Evolutionary conservation across 2,329 filamentous ascomycete species (phyloP).

Genomic region (Trichoderma koningiopsis): DNA sequence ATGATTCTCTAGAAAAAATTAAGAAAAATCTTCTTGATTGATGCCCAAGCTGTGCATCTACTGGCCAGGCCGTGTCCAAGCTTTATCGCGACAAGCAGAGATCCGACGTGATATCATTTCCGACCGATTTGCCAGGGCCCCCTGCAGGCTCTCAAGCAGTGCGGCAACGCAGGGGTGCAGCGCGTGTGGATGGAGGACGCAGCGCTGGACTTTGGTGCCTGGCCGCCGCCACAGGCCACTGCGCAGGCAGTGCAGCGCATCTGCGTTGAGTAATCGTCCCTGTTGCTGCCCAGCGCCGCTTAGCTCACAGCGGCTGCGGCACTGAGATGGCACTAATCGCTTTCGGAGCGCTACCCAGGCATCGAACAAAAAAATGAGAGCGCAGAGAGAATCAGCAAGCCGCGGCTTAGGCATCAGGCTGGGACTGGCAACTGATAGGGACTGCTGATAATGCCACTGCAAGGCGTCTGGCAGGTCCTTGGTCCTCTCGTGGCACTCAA

Average conservation of each 20-base stretch:
- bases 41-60: background rate
- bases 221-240: background rate
- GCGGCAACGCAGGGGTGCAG: constrained; percentile 22
- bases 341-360: constrained; percentile 3
- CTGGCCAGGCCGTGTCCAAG: background rate
- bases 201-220: constrained; percentile 11
- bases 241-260: background rate
- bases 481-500: background rate
- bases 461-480: background rate
- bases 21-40: background rate
- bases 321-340: constrained; percentile 9
- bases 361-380: background rate
- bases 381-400: background rate
- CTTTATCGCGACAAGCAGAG: background rate
- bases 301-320: constrained; percentile 4
- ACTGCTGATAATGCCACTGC: constrained; percentile 1
- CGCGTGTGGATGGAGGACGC: background rate
- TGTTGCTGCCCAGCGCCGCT: background rate
- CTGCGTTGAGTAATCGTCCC: background rate
- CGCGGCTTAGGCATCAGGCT: constrained; percentile 13
- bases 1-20: no score
- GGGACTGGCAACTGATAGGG: constrained; percentile 2
- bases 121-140: constrained; percentile 5
- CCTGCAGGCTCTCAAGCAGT: constrained; percentile 22
- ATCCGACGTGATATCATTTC: constrained; percentile 19